Evolutionary conservation across 106 monocot genomes (phyloP).

Genomic region (Amphibolis antarctica): DNA sequence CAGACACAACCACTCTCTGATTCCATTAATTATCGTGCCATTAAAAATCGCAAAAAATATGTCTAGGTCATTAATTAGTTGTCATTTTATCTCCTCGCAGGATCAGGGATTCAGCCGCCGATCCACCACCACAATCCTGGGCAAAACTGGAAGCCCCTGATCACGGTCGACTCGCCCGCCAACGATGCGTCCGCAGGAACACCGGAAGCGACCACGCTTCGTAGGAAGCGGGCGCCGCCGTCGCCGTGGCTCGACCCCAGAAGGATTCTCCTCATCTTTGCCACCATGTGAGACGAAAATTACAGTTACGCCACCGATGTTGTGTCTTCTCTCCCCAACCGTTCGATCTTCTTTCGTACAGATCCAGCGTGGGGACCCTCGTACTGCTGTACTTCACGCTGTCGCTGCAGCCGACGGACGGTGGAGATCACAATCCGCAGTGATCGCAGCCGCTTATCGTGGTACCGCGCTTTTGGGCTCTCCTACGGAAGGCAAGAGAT

Average conservation of each 20-base stretch:
- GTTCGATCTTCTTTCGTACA: conserved; percentile 13
- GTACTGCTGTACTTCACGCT: conserved; percentile 76
- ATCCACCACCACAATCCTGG: too few relatives aligned
- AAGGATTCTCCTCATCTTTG: conserved; percentile 41
- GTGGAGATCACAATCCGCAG: conserved; percentile 12
- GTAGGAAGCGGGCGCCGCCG: neutral
- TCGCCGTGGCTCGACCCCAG: conserved; percentile 36
- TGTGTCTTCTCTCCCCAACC: neutral
- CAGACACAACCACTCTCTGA: too few relatives aligned
- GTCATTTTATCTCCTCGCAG: too few relatives aligned
- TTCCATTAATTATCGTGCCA: too few relatives aligned
- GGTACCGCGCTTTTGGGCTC: neutral
- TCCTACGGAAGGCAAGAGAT: neutral
- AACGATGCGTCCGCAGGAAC: neutral
- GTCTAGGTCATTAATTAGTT: too few relatives aligned
- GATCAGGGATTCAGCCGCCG: too few relatives aligned
- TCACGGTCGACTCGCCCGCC: neutral
- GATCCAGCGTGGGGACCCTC: conserved; percentile 84
- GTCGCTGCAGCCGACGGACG: conserved; percentile 39
- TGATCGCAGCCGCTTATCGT: conserved; percentile 11
- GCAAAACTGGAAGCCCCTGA: too few relatives aligned
- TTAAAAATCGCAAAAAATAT: too few relatives aligned
- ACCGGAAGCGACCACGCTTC: neutral
- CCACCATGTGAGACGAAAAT: conserved; percentile 37
- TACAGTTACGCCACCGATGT: neutral